Evolutionary conservation across 306 rosid species (phyloP), one percentile per base, ranked within the genome.

Genomic region (Hippophae rhamnoides): DNA sequence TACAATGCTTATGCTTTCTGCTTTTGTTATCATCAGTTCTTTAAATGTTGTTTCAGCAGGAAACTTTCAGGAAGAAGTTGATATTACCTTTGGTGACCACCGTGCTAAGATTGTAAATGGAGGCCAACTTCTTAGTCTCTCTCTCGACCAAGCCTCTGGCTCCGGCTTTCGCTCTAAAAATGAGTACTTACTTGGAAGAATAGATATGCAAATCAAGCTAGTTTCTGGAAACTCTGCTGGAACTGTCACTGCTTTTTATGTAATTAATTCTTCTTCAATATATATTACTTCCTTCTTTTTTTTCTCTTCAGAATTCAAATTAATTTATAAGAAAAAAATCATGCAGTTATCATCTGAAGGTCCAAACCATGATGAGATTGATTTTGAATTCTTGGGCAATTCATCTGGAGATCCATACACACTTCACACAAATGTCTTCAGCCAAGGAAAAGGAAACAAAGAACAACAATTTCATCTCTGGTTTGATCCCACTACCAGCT

Each of bases 221-320:
- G 97, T 90, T 31, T 66, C 90, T 23, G 94, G 95, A 7, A 82
- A 90, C 72, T 90, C 95, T 10, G 95, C 97, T 49, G 95, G 94
- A 77, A 90, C 95, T 25, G 94, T 87, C 69, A 87, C 97, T 53
- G 71, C 97, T 23, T 87, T 69, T 41, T 87, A 90, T 11, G 90
- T 57, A 2, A 26, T 31, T 63, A 13, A n/a, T 5, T 7, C 3
- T 26, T 6, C 13, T 6, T 5, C 6, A 31, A 10, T 1, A 10
- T 13, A 23, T 38, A 2, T 5, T 6, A 1, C 5, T 14, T 0
- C 7, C 9, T 18, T 14, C 13, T 3, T 23, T 7, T 7, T 67
- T 23, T 45, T 50, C 55, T 4, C 11, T n/a, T 48, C 13, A 48
- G 12, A 38, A 50, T 11, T 48, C 45, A 23, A 45, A 8, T 12